Evolutionary conservation across 176 grass and related monocot genomes (phyloP), one percentile per base, ranked within the genome.

Genomic region (Guadua angustifolia): DNA sequence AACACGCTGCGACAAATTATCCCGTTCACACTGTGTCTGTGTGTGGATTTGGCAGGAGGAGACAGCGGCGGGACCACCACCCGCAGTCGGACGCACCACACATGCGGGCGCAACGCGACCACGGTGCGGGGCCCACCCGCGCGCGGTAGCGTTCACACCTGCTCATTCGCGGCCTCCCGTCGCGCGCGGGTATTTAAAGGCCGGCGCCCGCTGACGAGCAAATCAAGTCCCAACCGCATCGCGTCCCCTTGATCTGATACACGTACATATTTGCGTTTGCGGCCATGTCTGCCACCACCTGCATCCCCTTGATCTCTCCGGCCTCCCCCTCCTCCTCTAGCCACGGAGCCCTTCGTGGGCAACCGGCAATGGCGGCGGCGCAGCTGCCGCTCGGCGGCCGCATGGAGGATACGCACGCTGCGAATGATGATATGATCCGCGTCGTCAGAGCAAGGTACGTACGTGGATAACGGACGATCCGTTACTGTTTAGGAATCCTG

Each of bases 111-210:
- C 70, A 4, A 66, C 60, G 59, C 76, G 46, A 65, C 76, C 76
- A 63, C 76, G 14, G 15, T 11, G 42, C 7, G 74, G 74, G 56
- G 9, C 59, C 77, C 61, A 36, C 8, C 25, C 19, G 19, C 53
- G 45, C 40, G 43, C 59, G 60, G 33, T 3, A 44, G 60, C 77
- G 78, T 81, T 81, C 78, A 81, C 78, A 81, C 78, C 29, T 68
- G 0, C 29, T 2, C 0, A 1, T n/a, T 22, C 42, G 9, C 25
- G 0, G 16, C 26, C 7, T 43, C 42, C 6, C 39, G 39, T 29
- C 15, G 50, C 16, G 18, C 53, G 18, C 46, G 47, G 33, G 47
- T 55, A 69, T 56, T 69, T 69, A 81, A 55, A 56, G 19, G 64
- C 47, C 33, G 33, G 64, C 64, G 75, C 11, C 29, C 49, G 21